phyloP scores from a whole-genome alignment of 805 yeast genomes.

The Hanseniaspora hatyaiensis region DNA sequence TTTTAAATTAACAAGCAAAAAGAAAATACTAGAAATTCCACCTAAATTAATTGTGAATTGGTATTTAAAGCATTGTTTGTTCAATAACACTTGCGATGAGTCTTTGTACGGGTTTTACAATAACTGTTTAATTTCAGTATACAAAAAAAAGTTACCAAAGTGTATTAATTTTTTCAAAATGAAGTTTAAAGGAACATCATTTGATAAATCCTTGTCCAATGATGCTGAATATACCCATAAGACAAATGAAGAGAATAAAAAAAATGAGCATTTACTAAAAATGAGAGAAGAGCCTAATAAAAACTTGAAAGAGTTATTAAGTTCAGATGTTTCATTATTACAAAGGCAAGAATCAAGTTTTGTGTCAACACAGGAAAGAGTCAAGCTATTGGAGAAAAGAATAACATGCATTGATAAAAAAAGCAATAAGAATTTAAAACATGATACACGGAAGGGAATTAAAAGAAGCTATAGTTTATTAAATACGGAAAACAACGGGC shows the following conservation, averaged over 20 bases:
- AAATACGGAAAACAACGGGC: conserved; percentile 19
- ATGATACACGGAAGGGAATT: conserved; percentile 18
- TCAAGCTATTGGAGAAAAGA: conserved; percentile 12
- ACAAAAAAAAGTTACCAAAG: conserved; percentile 38
- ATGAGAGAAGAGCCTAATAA: conserved; percentile 18
- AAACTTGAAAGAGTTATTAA: not conserved
- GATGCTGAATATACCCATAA: not conserved
- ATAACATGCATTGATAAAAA: conserved; percentile 12
- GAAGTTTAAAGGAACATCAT: conserved; percentile 39
- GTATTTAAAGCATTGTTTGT: conserved; percentile 21
- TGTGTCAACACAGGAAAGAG: conserved; percentile 11
- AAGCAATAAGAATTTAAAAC: not conserved
- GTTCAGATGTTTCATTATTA: conserved; percentile 8
- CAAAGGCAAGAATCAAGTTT: conserved; percentile 5
- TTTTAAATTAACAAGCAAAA: conserved; percentile 13
- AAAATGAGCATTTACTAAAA: not conserved
- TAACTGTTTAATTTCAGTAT: conserved; percentile 44
- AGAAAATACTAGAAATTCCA: not conserved
- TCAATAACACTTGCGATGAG: conserved; percentile 29
- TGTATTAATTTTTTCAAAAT: conserved; percentile 37
- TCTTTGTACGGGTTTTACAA: conserved; percentile 39
- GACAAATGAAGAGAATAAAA: not conserved
- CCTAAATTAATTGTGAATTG: conserved; percentile 5
- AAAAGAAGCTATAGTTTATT: conserved; percentile 25
- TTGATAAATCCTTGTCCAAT: conserved; percentile 23